phyloP scores from a whole-genome alignment of 192 early-diverging fungal genomes.

The Funneliformis geosporum region DNA sequence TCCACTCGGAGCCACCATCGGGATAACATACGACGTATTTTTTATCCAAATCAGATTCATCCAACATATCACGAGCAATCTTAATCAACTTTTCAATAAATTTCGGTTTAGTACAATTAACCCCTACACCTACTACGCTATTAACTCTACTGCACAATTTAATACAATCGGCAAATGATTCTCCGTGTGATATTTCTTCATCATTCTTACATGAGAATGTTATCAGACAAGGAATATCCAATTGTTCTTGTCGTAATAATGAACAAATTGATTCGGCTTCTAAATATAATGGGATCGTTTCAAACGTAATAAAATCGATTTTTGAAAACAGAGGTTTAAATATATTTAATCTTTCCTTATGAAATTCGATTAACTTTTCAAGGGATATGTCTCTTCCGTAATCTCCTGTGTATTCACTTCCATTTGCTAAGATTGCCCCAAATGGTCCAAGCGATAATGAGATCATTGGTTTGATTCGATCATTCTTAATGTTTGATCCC shows the following conservation, averaged over 20 bases:
- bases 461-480: conserved; percentile 37
- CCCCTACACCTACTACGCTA: conserved; percentile 53
- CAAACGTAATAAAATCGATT: conserved; percentile 66
- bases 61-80: conserved; percentile 16
- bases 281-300: conserved; percentile 64
- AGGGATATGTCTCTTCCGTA: conserved; percentile 43
- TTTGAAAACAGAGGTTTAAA: conserved; percentile 27
- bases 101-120: conserved; percentile 65
- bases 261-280: conserved; percentile 56
- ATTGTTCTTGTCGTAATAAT: conserved; percentile 36
- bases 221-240: conserved; percentile 50
- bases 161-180: conserved; percentile 48
- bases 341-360: conserved; percentile 47
- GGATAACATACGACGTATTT: conserved; percentile 58
- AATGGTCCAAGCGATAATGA: conserved; percentile 66
- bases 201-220: conserved; percentile 54
- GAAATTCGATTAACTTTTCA: conserved; percentile 55
- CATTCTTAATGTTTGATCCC: background rate
- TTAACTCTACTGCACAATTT: conserved; percentile 32
- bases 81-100: conserved; percentile 35
- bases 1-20: conserved; percentile 53
- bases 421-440: conserved; percentile 64
- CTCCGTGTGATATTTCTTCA: conserved; percentile 49
- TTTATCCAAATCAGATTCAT: background rate
- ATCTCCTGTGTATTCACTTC: conserved; percentile 68